Conservation (phyloP, 495 filamentous ascomycete genomes). For the Daldinia grandis region DNA sequence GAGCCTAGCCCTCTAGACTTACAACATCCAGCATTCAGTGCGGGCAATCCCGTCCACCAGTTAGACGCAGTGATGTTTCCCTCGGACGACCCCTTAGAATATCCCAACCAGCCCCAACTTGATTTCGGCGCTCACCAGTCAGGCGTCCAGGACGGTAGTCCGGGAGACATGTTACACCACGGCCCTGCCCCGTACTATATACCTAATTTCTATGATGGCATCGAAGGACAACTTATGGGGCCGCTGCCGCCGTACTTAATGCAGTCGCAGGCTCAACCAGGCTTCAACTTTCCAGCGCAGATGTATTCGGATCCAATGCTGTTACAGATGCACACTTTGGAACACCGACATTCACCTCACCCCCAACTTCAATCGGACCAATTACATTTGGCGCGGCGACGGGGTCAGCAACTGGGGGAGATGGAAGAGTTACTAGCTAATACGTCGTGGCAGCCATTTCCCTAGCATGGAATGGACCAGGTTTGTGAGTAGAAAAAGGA, state of each 20-base stretch:
- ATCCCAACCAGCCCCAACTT: slow-evolving; percentile 83
- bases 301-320: slow-evolving; percentile 52
- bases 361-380: slow-evolving; percentile 41
- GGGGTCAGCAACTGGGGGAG: slow-evolving; percentile 47
- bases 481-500: slow-evolving; percentile 43
- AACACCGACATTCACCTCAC: slow-evolving; percentile 38
- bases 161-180: slow-evolving; percentile 35
- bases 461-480: slow-evolving; percentile 43
- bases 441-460: slow-evolving; percentile 47
- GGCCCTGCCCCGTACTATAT: slow-evolving; percentile 53
- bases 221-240: slow-evolving; percentile 58
- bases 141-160: slow-evolving; percentile 30
- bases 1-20: slow-evolving; percentile 46
- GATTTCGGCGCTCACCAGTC: slow-evolving; percentile 54
- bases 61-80: slow-evolving; percentile 93
- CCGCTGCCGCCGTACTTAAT: slow-evolving; percentile 58
- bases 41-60: slow-evolving; percentile 68
- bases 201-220: slow-evolving; percentile 54
- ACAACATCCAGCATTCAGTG: slow-evolving; percentile 45
- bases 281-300: slow-evolving; percentile 49
- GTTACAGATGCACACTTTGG: slow-evolving; percentile 37
- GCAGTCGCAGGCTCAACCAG: slow-evolving; percentile 48
- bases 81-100: slow-evolving; percentile 87
- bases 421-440: slow-evolving; percentile 53
- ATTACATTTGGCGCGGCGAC: slow-evolving; percentile 29